A percentile compares a stretch with the other conserved stretches of the same genome.
Evolutionary conservation across 805 yeast species (phyloP).

Genomic region (Pichia manshurica): DNA sequence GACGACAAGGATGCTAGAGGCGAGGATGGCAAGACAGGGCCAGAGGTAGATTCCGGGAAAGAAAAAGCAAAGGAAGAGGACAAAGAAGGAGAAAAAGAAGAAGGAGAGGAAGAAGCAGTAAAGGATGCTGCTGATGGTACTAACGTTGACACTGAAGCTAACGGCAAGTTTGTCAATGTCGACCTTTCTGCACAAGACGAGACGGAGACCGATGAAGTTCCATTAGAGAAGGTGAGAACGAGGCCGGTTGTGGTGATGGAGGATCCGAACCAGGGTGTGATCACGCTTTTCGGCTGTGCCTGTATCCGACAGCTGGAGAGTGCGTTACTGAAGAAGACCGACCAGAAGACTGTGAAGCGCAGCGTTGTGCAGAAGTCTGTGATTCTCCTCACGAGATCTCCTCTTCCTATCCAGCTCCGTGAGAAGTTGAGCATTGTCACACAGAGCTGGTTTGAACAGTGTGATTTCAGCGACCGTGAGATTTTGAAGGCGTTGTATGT

Average conservation of each 20-base stretch:
- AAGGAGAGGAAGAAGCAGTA: background rate
- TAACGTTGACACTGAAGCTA: constrained; percentile 24
- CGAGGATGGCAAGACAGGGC: no score
- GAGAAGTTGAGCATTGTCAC: constrained; percentile 90
- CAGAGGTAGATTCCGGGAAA: constrained; percentile 16
- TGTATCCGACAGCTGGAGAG: constrained; percentile 81
- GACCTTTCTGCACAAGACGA: background rate
- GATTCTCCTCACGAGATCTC: constrained; percentile 74
- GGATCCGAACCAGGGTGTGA: constrained; percentile 29
- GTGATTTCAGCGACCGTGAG: constrained; percentile 62
- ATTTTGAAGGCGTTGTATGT: constrained; percentile 67
- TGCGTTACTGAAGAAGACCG: constrained; percentile 39
- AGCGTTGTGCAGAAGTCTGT: constrained; percentile 88
- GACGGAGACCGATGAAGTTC: background rate
- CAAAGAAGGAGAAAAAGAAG: background rate
- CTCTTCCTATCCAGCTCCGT: constrained; percentile 80
- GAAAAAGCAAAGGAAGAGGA: background rate
- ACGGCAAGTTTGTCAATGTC: constrained; percentile 5
- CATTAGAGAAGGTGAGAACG: background rate
- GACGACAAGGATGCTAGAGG: background rate
- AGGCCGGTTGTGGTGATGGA: constrained; percentile 6
- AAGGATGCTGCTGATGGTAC: constrained; percentile 24
- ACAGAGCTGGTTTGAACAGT: constrained; percentile 76
- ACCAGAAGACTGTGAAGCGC: constrained; percentile 38
- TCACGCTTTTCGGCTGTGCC: constrained; percentile 89